Base-by-base conservation (phyloP, 176 grass and related monocot species). In the Triticum timopheevii region DNA sequence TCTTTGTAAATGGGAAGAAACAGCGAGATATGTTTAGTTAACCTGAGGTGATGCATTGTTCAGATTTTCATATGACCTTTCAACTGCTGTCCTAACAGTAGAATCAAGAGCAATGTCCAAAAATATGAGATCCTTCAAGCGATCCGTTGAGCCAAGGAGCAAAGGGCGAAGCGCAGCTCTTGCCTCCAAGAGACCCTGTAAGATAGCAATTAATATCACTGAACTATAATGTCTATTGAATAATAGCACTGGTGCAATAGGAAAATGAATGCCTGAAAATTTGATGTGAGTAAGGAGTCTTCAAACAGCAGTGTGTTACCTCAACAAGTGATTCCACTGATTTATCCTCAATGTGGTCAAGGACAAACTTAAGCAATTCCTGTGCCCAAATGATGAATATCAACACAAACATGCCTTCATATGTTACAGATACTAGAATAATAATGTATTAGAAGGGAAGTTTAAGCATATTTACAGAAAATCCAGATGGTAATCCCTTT, bases 21-120 rank as follows among this genome's bases (percentile, higher is more conserved):
- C 27, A 59, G 2, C 1, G 10, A 22, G 50, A 82, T 30, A 28
- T 66, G 2, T 72, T 38, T 44, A 82, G 61, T 36, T 52, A 64
- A 98, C 95, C 95, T 93, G 80, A 38, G 91, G 89, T 65, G 86
- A 77, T 85, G 89, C 93, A 87, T 82, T 71, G 39, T 92, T 93
- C 64, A 98, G 77, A 49, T 95, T 84, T 58, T 90, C 93, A 64
- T 95, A 98, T 84, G 84, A 90, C 67, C 95, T 95, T 83, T 98
- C 95, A 83, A 92, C 79, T 90, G 90, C 91, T 89, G 95, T 95
- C 73, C 95, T 93, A 45, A 98, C 92, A 76, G 95, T 93, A 77
- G 93, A 95, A 86, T 98, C 95, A 89, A 98, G 93, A 85, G 95
- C 89, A 81, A 95, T 89, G 84, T 98, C 95, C 86, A 98, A 92